These are phyloP conservation scores for Coemansia sp. DNA, from an alignment of 192 early-diverging fungal genomes.

Conservation along the genomic window DNA sequence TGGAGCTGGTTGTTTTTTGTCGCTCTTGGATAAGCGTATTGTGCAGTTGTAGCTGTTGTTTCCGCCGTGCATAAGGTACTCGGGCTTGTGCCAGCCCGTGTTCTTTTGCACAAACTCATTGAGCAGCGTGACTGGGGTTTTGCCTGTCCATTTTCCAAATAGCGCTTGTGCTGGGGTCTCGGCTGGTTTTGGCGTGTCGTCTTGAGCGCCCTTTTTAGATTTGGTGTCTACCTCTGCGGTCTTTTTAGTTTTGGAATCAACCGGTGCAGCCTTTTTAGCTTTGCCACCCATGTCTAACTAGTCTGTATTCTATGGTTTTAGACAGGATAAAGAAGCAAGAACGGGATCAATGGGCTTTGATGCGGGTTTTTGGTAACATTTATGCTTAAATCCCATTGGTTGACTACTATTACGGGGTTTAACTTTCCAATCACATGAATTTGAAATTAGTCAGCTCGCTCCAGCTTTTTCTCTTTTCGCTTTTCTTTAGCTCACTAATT, in stretches of 20 bases:
- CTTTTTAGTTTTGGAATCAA: not conserved
- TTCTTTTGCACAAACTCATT: slow-evolving; percentile 67
- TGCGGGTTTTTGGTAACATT: no score
- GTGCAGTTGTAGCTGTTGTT: slow-evolving; percentile 56
- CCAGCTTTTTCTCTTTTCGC: not conserved
- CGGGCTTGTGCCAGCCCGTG: slow-evolving; percentile 68
- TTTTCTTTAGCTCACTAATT: not conserved
- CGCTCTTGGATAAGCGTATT: slow-evolving; percentile 23
- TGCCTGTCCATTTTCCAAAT: slow-evolving; percentile 86
- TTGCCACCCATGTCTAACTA: slow-evolving; percentile 8
- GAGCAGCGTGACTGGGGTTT: slow-evolving; percentile 74
- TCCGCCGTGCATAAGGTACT: slow-evolving; percentile 66
- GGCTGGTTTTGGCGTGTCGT: not conserved
- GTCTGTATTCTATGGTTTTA: not conserved
- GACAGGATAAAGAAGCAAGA: not conserved
- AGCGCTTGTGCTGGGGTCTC: slow-evolving; percentile 16
- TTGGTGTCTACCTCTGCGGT: not conserved
- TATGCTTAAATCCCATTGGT: no score
- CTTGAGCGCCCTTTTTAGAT: not conserved
- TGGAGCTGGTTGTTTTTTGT: slow-evolving; percentile 40
- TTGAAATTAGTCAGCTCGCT: not conserved
- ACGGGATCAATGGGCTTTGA: no score
- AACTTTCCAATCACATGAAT: slow-evolving; percentile 5
- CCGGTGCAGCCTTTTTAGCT: not conserved
- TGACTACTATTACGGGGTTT: no score